Evolutionary conservation across 2,329 filamentous ascomycete genomes (phyloP).

Genomic region (Lachnellula subtilissima): DNA sequence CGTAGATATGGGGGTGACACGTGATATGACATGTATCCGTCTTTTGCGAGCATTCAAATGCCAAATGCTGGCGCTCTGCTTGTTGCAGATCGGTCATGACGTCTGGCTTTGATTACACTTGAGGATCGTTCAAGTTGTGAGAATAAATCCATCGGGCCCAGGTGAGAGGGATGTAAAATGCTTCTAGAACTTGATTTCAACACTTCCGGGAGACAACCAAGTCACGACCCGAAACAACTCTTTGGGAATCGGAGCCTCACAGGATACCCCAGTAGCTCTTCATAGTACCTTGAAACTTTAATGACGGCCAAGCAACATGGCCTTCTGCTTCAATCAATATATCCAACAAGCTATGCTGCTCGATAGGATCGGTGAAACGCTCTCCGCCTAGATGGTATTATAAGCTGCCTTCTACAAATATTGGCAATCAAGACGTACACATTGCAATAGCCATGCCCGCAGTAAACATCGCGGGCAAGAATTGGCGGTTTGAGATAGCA

Average conservation of each 20-base stretch:
- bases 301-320: conserved; percentile 43
- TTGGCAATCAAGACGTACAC: conserved; percentile 15
- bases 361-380: conserved; percentile 39
- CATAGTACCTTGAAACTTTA: conserved; percentile 41
- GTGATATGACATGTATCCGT: too few relatives aligned
- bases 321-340: conserved; percentile 43
- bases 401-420: neutral
- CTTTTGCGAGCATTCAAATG: too few relatives aligned
- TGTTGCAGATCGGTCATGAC: too few relatives aligned
- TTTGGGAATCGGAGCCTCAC: neutral
- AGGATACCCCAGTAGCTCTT: conserved; percentile 46
- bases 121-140: too few relatives aligned
- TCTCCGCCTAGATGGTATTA: conserved; percentile 31
- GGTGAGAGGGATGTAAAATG: too few relatives aligned
- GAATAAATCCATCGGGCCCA: too few relatives aligned
- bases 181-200: too few relatives aligned
- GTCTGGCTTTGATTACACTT: too few relatives aligned
- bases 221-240: too few relatives aligned
- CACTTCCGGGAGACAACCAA: too few relatives aligned
- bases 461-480: conserved; percentile 26
- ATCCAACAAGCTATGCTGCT: conserved; percentile 44
- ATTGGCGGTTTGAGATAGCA: conserved; percentile 11
- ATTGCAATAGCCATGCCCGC: conserved; percentile 29
- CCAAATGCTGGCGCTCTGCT: too few relatives aligned
- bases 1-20: too few relatives aligned